Conservation (phyloP, 2,329 filamentous ascomycete species). For the Rhynchosporium graminicola region DNA sequence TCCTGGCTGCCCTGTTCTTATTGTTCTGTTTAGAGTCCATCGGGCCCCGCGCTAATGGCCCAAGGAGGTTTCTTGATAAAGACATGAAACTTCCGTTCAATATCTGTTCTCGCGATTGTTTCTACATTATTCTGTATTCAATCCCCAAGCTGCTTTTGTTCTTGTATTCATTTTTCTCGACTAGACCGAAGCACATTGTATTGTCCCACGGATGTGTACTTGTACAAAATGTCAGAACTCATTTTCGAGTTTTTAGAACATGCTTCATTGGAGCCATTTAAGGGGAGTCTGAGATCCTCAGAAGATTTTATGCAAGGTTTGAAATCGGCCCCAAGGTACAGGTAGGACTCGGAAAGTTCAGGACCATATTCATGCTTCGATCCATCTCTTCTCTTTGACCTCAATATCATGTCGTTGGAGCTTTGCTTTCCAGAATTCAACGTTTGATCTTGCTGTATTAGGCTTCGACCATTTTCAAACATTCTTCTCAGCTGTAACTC, state of each 20-base stretch:
- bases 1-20: slow-evolving; percentile 1
- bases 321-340: neutral
- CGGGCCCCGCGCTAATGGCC: neutral
- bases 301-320: neutral
- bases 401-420: neutral
- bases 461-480: neutral
- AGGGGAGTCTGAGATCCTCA: no score
- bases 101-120: neutral
- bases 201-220: neutral
- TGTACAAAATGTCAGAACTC: neutral
- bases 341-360: neutral
- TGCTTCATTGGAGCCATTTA: neutral
- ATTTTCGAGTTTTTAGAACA: neutral
- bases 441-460: neutral
- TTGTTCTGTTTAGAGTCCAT: neutral
- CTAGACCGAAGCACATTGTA: no score
- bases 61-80: neutral
- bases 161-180: no score
- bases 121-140: neutral
- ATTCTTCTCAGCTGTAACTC: neutral
- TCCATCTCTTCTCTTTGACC: neutral
- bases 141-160: no score
- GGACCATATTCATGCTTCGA: neutral
- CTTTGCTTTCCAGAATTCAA: neutral
- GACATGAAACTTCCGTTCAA: neutral